Evolutionary conservation across 139 green algal species (phyloP), one percentile per base, ranked within the genome.

Genomic region (Chlamydomonas eustigma): DNA sequence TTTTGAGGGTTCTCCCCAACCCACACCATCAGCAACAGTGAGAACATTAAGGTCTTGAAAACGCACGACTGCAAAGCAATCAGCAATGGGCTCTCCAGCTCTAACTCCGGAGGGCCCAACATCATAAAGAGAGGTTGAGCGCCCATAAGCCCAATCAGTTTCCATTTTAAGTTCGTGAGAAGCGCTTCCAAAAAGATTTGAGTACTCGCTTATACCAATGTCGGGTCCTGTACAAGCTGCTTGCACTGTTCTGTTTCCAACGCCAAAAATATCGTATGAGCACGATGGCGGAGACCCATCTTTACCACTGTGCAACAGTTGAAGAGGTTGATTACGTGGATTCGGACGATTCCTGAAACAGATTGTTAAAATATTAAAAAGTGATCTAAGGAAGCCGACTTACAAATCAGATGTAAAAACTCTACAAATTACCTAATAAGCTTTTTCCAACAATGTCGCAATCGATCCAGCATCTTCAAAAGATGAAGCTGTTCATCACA

Each of bases 71-170:
- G 38, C 80, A 50, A 78, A 88, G 77, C 80, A 85, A 65, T 88
- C 83, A 18, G 83, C 83, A 0, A 88, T 81, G 0, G 84, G 84
- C 18, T 88, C 84, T 12, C 84, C 84, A 8, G 75, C 82, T 0
- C 84, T 67, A 0, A 44, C 30, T 31, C 78, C 50, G 24, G 32
- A 36, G 30, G 80, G 37, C 51, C 73, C 58, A 12, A 37, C 31
- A 25, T 88, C 83, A 37, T 88, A 88, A 64, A 88, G 64, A 1
- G 79, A 85, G 1, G 79, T 73, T 50, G 83, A 83, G 2, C 50
- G 50, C 22, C 83, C 83, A 66, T 73, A 84, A 3, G 73, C 75
- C 69, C 68, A 80, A 1, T 75, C 58, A 2, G 58, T 71, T 6
- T 63, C 44, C 24, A 73, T 31, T 24, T 84, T 51, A 8, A 68